Evolutionary conservation across 495 filamentous ascomycete genomes (phyloP), one percentile per base, ranked within the genome.

Genomic region (Hamigera avellanea): DNA sequence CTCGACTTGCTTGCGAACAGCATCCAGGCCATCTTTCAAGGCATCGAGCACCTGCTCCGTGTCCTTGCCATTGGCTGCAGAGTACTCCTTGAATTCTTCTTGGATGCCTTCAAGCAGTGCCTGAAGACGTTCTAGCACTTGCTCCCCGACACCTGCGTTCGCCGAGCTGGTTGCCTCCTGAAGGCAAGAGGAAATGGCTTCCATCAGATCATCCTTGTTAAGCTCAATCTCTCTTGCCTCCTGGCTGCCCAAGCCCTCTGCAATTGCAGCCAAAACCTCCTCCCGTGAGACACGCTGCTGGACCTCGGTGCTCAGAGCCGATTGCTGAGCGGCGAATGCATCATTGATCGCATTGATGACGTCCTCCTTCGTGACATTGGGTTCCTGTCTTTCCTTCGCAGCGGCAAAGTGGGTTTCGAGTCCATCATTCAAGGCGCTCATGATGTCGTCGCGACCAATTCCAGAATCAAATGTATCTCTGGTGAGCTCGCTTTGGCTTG

Each of bases 31-130:
- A 52, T 93, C 86, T 50, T 83, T 87, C 39, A 89, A 75, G 1
- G 85, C 81, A 51, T 89, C 82, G 2, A 93, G 66, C 16, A 93
- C 72, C 45, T 91, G 78, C 51, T 86, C 83, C 0, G 81, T 86
- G 48, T 86, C 83, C 35, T 73, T 66, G 29, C 80, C 83, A 46
- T 75, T 82, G 17, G 79, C 77, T 0, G 81, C 67, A 12, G 80
- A 74, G 45, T 80, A 85, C 46, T 86, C 71, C 46, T 85, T 81
- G 33, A 81, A 72, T 50, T 84, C 79, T 14, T 78, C 69, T 28
- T 73, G 76, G 72, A 95, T 81, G 14, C 69, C 69, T 9, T 83
- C 72, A 47, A 85, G 70, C 29, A 94, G 70, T 17, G 83, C 81
- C 17, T 82, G 73, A 14, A 95, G 68, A 2, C 75, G 76, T 14